Base-by-base conservation (phyloP, 2,329 filamentous ascomycete species). In the Teratosphaeria zuluensis region DNA sequence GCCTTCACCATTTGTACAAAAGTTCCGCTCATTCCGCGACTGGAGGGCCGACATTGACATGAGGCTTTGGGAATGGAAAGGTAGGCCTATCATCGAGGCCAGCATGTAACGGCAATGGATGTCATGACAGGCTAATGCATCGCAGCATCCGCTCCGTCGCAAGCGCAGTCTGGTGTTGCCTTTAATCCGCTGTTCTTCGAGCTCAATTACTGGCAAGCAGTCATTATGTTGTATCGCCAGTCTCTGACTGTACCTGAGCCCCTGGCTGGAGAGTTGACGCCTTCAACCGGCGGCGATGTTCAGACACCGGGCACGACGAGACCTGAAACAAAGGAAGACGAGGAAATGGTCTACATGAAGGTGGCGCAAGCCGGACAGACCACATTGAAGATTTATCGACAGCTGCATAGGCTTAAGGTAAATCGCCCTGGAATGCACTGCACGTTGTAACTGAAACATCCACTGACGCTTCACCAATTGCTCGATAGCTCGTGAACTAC, bases 141-240 rank as follows among this genome's bases (percentile, higher is more conserved):
- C 11, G 3, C 24, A 53, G 84, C 86, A 31, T 85, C 85, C 4
- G 88, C 91, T 1, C 94, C 92, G 0, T 86, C 83, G 0, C 86
- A 87, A 62, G 75, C 83, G 24, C 85, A 94, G 59, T 95, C 90
- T 0, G 92, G 92, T 1, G 94, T 97, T 2, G 85, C 85, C 3
- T 97, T 97, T 71, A 91, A 89, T 0, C 85, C 89, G 1, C 88
- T 96, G 58, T 96, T 97, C 67, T 76, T 96, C 4, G 90, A 96
- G 67, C 80, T 97, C 61, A 97, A 97, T 73, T 97, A 97, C 74
- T 97, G 92, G 92, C 92, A 96, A 72, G 90, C 91, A 3, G 86
- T 97, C 61, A 95, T 96, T 65, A 91, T 96, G 87, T 82, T 97
- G 21, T 97, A 97, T 72, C 82, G 92, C 58, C 92, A 96, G 73